Base-by-base conservation (phyloP, 2,329 filamentous ascomycete species). In the Talaromyces sp. region DNA sequence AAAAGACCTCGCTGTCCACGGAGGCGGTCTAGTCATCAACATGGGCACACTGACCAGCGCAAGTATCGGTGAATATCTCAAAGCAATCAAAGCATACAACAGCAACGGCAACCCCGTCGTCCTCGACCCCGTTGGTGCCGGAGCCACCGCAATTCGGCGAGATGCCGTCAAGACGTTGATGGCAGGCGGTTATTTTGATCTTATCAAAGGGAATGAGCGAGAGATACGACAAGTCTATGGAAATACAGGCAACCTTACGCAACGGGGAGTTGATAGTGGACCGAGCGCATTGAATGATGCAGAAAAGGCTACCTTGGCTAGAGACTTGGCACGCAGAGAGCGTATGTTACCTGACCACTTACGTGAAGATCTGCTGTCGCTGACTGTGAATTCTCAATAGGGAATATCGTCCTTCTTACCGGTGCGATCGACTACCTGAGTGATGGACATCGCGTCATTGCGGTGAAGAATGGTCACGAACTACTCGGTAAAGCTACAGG, bases 151-250 rank as follows among this genome's bases (percentile, higher is more conserved):
- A 6, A 80, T 93, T 45, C 84, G 94, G 11, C 84, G 87, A 53
- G 78, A 82, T 1, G 89, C 91, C 0, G 84, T 93, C 28, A 84
- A 84, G 59, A 80, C 80, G 1, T 83, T 97, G 37, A 80, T 97
- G 67, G 77, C 82, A 0, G 81, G 79, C 2, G 91, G 91, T 39
- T 89, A 89, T 71, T 89, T 96, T 66, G 85, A 90, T 71, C 80
- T 97, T 41, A 92, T 97, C 74, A 97, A 97, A 71, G 93, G 93
- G 51, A 97, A 97, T 73, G 90, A 95, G 70, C 85, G 88, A 56
- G 94, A 97, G 73, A 91, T 97, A 61, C 79, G 82, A 50, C 86
- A 89, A 2, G 85, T 93, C 0, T 83, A 81, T 39, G 88, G 87
- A 41, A 55, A 50, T 10, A 48, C 54, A 10, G 78, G 81, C 43